Percentiles rank a stretch among this genome's conserved stretches.
These are phyloP conservation scores for Xylaria sp. DNA, from an alignment of 2,329 filamentous ascomycete genomes.

Conservation along the genomic window DNA sequence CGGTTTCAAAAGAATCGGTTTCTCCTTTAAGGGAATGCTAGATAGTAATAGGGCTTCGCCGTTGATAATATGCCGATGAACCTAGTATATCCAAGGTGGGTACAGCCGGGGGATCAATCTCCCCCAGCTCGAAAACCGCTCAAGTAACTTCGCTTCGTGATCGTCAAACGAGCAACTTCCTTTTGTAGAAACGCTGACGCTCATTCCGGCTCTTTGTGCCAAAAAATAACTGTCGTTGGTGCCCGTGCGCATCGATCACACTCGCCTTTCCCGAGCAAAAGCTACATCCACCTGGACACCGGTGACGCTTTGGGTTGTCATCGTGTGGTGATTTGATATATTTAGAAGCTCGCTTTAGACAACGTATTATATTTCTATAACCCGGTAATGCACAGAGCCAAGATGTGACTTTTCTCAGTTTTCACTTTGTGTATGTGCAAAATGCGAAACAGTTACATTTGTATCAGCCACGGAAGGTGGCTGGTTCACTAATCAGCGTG, in stretches of 20 bases:
- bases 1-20: conserved; percentile 11
- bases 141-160: conserved; percentile 15
- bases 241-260: conserved; percentile 8
- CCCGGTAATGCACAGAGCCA: neutral
- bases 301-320: conserved; percentile 5
- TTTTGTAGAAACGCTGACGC: conserved; percentile 23
- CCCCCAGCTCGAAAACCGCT: conserved; percentile 9
- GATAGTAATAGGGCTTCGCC: conserved; percentile 5
- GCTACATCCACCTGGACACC: neutral
- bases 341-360: conserved; percentile 4
- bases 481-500: neutral
- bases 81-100: neutral
- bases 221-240: conserved; percentile 5
- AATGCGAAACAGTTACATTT: conserved; percentile 22
- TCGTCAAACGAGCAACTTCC: conserved; percentile 21
- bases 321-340: conserved; percentile 14
- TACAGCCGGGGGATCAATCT: neutral
- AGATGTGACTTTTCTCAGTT: neutral
- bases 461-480: neutral
- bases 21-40: neutral
- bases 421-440: conserved; percentile 17
- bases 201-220: neutral
- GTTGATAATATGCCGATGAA: conserved; percentile 20
- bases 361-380: neutral
- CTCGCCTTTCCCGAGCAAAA: neutral